Evolutionary conservation across 495 filamentous ascomycete genomes (phyloP).

Genomic region (Penicillium cinerascens): DNA sequence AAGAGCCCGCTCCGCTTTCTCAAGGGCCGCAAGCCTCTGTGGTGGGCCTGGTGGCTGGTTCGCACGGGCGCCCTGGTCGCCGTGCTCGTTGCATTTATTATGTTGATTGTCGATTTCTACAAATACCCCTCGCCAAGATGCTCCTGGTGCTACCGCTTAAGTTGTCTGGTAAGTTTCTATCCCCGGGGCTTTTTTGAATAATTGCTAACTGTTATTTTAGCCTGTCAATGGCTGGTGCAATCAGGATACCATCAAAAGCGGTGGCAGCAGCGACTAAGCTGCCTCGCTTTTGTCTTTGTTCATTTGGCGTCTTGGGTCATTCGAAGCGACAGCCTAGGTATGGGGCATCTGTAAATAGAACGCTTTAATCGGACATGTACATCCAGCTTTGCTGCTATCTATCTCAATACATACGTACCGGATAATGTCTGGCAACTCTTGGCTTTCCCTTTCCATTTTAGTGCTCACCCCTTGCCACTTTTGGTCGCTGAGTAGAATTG

Average conservation of each 20-base stretch:
- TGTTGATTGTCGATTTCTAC: constrained; percentile 89
- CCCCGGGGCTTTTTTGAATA: neutral
- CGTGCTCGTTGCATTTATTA: constrained; percentile 75
- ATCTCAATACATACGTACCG: neutral
- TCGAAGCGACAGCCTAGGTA: neutral
- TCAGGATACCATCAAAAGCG: constrained; percentile 49
- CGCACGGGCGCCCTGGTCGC: constrained; percentile 74
- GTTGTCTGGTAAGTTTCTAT: constrained; percentile 74
- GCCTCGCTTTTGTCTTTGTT: neutral
- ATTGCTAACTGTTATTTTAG: constrained; percentile 40
- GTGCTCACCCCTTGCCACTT: too few relatives aligned
- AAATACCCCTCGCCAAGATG: constrained; percentile 66
- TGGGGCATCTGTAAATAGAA: constrained; percentile 16
- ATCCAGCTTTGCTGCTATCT: neutral
- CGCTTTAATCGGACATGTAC: neutral
- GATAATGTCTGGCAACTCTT: too few relatives aligned
- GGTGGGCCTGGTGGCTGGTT: constrained; percentile 98
- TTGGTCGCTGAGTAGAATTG: too few relatives aligned
- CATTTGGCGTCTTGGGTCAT: neutral
- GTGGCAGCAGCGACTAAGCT: neutral
- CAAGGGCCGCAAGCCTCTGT: constrained; percentile 82
- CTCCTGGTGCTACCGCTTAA: constrained; percentile 89
- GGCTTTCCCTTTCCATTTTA: too few relatives aligned
- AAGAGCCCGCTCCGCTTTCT: constrained; percentile 79
- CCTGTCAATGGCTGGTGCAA: constrained; percentile 78